Evolutionary conservation across 2,329 filamentous ascomycete genomes (phyloP).

Genomic region (Helotiales sp.): DNA sequence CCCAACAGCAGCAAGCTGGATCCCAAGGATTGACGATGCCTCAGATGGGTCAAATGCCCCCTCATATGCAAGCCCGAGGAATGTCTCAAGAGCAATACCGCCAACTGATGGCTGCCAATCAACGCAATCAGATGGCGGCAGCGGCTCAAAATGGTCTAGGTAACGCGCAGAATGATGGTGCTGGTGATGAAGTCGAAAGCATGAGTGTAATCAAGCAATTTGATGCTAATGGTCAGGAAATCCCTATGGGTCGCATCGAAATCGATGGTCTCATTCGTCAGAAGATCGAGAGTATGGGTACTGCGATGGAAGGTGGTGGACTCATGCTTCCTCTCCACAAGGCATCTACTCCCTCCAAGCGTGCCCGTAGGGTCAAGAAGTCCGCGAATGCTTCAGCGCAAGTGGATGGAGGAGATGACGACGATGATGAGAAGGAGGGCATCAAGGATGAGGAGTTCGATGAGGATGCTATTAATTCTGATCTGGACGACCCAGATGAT

Average conservation of each 20-base stretch:
- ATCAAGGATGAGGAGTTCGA: slow-evolving; percentile 62
- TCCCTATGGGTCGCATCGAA: slow-evolving; percentile 58
- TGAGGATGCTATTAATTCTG: slow-evolving; percentile 97
- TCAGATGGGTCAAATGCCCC: slow-evolving; percentile 15
- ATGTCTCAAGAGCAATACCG: slow-evolving; percentile 29
- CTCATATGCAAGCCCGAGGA: slow-evolving; percentile 18
- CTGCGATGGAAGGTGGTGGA: slow-evolving; percentile 71
- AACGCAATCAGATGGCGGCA: slow-evolving; percentile 23
- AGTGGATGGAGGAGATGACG: slow-evolving; percentile 61
- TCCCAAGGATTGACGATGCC: slow-evolving; percentile 11
- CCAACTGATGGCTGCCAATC: slow-evolving; percentile 31
- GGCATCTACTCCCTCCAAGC: slow-evolving; percentile 38
- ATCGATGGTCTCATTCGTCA: slow-evolving; percentile 70
- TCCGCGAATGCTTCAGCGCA: slow-evolving; percentile 40
- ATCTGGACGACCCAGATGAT: slow-evolving; percentile 93
- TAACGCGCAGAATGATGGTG: slow-evolving; percentile 74
- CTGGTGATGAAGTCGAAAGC: slow-evolving; percentile 56
- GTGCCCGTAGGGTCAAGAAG: slow-evolving; percentile 33
- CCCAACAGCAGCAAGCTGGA: slow-evolving; percentile 31
- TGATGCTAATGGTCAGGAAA: slow-evolving; percentile 52
- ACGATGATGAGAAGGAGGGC: slow-evolving; percentile 57
- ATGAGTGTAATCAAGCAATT: slow-evolving; percentile 59
- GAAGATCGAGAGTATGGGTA: slow-evolving; percentile 65
- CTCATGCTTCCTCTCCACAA: slow-evolving; percentile 68
- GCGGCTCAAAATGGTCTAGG: slow-evolving; percentile 42